Percentiles rank a stretch among this genome's conserved stretches.
Conservation (phyloP, 306 rosid species). For the Mucuna pruriens region DNA sequence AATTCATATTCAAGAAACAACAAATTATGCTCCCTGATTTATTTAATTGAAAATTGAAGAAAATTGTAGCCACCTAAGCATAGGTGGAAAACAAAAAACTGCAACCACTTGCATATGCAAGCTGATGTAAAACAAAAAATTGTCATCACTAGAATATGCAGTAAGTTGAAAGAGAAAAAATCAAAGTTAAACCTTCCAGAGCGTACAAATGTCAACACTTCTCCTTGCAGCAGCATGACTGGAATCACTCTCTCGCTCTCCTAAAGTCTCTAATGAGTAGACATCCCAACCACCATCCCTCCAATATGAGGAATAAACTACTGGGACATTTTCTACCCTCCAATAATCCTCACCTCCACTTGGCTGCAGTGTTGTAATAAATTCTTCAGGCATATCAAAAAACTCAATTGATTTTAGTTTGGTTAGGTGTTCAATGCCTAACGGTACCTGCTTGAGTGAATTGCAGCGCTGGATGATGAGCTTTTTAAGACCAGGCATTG, state of each 20-base stretch:
- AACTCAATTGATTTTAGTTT: slow-evolving; percentile 67
- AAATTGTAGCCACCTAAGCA: neutral
- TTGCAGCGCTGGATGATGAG: slow-evolving; percentile 64
- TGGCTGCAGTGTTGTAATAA: slow-evolving; percentile 50
- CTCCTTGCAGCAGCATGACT: slow-evolving; percentile 5
- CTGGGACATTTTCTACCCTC: slow-evolving; percentile 62
- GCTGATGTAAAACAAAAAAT: neutral
- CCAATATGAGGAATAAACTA: slow-evolving; percentile 60
- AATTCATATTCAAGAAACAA: slow-evolving; percentile 15
- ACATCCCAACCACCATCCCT: slow-evolving; percentile 72
- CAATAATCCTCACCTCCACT: slow-evolving; percentile 52
- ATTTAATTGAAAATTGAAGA: neutral
- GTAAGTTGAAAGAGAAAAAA: neutral
- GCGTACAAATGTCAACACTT: slow-evolving; percentile 34
- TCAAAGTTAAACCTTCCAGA: slow-evolving; percentile 52
- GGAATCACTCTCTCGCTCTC: slow-evolving; percentile 39
- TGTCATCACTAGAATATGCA: slow-evolving; percentile 4
- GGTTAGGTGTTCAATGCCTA: slow-evolving; percentile 58
- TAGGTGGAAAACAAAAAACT: neutral
- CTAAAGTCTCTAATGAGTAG: slow-evolving; percentile 50
- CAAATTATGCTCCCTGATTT: slow-evolving; percentile 17
- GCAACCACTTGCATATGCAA: neutral
- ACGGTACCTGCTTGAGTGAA: slow-evolving; percentile 57
- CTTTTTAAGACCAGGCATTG: slow-evolving; percentile 69
- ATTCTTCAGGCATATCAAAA: slow-evolving; percentile 69